Conservation (phyloP, 2,329 filamentous ascomycete genomes). For the Polytolypa hystricis region DNA sequence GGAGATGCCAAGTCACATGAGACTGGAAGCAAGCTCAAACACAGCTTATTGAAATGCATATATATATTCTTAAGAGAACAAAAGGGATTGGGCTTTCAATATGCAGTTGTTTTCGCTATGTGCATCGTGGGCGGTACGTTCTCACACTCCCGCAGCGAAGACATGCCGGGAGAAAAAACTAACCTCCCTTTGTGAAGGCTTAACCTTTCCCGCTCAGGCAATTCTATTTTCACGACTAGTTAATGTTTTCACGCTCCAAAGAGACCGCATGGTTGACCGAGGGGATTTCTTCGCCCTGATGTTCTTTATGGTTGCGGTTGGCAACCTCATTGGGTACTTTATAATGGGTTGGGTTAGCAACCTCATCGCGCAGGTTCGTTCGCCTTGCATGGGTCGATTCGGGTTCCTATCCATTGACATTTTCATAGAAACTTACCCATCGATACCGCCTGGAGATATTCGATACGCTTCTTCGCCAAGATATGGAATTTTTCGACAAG, state of each 20-base stretch:
- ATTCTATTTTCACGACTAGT: slow-evolving; percentile 23
- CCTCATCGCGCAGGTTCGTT: slow-evolving; percentile 15
- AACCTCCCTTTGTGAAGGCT: slow-evolving; percentile 18
- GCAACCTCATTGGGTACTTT: slow-evolving; percentile 24
- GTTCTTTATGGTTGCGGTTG: slow-evolving; percentile 36
- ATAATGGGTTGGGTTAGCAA: slow-evolving; percentile 21
- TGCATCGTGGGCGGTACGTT: slow-evolving; percentile 4
- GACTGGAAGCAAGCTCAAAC: neutral
- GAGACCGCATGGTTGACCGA: slow-evolving; percentile 12
- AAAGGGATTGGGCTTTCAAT: slow-evolving; percentile 1
- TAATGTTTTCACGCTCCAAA: slow-evolving; percentile 16
- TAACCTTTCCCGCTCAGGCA: slow-evolving; percentile 38
- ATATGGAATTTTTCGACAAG: slow-evolving; percentile 20
- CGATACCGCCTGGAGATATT: slow-evolving; percentile 17
- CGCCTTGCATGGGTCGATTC: neutral
- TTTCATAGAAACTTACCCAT: slow-evolving; percentile 10
- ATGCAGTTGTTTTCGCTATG: neutral
- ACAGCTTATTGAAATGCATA: slow-evolving; percentile 2
- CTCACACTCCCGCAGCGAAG: neutral
- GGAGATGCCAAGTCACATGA: neutral
- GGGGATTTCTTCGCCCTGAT: slow-evolving; percentile 38
- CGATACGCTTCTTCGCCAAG: slow-evolving; percentile 17
- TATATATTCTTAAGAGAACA: slow-evolving; percentile 5
- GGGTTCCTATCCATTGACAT: neutral
- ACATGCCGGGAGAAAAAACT: too few relatives aligned